Evolutionary conservation across 495 filamentous ascomycete species (phyloP).

Genomic region (Penicillium ucsense): DNA sequence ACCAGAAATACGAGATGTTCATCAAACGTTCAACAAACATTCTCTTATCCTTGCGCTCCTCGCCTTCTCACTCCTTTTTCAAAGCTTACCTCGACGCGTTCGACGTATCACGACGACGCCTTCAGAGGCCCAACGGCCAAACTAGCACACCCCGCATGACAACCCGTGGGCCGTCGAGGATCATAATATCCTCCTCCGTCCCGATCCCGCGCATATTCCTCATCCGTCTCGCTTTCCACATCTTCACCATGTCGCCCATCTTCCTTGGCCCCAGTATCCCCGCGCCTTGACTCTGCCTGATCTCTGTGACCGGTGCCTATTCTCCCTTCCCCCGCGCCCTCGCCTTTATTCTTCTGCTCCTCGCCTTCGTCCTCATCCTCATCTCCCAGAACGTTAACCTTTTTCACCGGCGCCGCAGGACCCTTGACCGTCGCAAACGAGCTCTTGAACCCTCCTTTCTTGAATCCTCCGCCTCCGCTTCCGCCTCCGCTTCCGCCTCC

Average conservation of each 20-base stretch:
- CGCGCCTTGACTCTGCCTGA: not conserved
- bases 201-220: constrained; percentile 31
- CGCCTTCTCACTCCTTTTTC: too few relatives aligned
- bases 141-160: constrained; percentile 31
- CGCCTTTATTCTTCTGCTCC: not conserved
- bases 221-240: constrained; percentile 35
- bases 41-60: too few relatives aligned
- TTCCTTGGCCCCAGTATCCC: not conserved
- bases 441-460: constrained; percentile 55
- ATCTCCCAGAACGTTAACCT: constrained; percentile 30
- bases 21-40: too few relatives aligned
- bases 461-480: constrained; percentile 39
- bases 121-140: not conserved
- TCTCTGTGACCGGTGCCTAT: too few relatives aligned
- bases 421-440: constrained; percentile 44
- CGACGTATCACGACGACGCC: constrained; percentile 1
- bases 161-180: constrained; percentile 43
- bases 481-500: constrained; percentile 30
- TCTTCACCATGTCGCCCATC: constrained; percentile 9
- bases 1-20: too few relatives aligned
- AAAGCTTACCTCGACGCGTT: too few relatives aligned
- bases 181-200: constrained; percentile 39
- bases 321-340: constrained; percentile 4
- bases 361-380: constrained; percentile 28
- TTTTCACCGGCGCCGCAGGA: constrained; percentile 24